phyloP scores from a whole-genome alignment of 2,329 filamentous ascomycete genomes.

The Thielaviopsis musarum region DNA sequence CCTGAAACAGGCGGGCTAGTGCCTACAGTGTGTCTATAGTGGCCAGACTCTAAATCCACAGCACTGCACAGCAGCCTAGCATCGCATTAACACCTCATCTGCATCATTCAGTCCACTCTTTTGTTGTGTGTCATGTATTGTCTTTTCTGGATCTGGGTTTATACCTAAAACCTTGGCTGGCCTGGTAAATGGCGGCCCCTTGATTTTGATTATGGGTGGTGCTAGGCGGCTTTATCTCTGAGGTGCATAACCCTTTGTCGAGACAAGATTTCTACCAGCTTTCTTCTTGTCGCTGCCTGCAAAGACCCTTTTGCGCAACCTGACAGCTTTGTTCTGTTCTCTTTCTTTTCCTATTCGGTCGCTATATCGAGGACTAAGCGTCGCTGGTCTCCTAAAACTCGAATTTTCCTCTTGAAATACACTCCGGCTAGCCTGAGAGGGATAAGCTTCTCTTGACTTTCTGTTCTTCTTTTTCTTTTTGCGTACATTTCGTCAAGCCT shows the following conservation, averaged over 20 bases:
- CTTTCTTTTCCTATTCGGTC: constrained; percentile 11
- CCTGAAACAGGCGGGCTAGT: constrained; percentile 6
- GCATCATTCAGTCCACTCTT: neutral
- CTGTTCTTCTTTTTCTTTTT: no score
- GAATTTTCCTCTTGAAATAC: no score
- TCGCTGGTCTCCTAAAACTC: no score
- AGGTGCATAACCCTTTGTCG: neutral
- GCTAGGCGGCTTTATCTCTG: neutral
- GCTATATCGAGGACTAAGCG: no score
- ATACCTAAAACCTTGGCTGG: neutral
- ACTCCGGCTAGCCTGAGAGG: no score
- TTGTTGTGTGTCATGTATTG: neutral
- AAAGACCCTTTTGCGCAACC: neutral
- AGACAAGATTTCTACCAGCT: neutral
- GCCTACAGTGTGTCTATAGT: neutral
- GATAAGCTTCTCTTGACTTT: no score
- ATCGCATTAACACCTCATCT: neutral
- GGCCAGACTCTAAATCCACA: neutral
- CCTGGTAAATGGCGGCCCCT: neutral
- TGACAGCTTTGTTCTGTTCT: constrained; percentile 4
- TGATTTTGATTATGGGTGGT: neutral
- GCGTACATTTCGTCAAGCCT: no score
- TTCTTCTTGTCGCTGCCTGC: neutral
- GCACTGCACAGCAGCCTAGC: no score
- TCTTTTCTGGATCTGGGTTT: neutral